A percentile compares a stretch with the other conserved stretches of the same genome.
These are phyloP conservation scores for Albizia julibrissin DNA, from an alignment of 306 rosid species.

Conservation along the genomic window DNA sequence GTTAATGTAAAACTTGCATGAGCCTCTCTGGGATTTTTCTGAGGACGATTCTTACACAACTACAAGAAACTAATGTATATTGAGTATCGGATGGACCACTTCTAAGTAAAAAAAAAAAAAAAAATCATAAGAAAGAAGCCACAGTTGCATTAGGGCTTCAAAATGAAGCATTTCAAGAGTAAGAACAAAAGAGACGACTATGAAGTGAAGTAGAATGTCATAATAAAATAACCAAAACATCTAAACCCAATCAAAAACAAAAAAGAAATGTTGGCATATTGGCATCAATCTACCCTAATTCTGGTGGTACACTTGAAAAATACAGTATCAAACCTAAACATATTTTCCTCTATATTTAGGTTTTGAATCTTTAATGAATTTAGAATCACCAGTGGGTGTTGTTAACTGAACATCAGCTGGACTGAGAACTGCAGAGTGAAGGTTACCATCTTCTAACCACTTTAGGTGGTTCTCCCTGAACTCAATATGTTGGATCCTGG, in stretches of 20 bases:
- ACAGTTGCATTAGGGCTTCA: neutral
- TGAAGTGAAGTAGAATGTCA: slow-evolving; percentile 1
- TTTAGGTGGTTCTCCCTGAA: slow-evolving; percentile 88
- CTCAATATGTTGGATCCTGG: slow-evolving; percentile 63
- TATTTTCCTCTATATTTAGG: slow-evolving; percentile 94
- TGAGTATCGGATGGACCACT: no score
- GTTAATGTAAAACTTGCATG: no score
- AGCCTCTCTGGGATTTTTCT: no score
- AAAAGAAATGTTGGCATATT: slow-evolving; percentile 10
- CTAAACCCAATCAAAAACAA: neutral
- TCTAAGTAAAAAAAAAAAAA: no score
- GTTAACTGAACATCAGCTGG: slow-evolving; percentile 49
- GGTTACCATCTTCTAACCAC: slow-evolving; percentile 96
- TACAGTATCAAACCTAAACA: slow-evolving; percentile 46
- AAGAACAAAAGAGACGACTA: neutral
- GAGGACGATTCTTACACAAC: no score
- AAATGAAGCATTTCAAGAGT: neutral
- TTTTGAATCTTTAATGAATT: slow-evolving; percentile 59
- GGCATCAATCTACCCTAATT: neutral
- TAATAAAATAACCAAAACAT: slow-evolving; percentile 19
- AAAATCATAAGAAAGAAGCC: neutral
- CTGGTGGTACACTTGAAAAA: neutral
- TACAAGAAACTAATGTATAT: no score
- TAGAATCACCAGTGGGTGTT: slow-evolving; percentile 42
- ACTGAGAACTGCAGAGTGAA: slow-evolving; percentile 90